Base-by-base conservation (phyloP, 495 filamentous ascomycete genomes). In the Aspergillus leporis region DNA sequence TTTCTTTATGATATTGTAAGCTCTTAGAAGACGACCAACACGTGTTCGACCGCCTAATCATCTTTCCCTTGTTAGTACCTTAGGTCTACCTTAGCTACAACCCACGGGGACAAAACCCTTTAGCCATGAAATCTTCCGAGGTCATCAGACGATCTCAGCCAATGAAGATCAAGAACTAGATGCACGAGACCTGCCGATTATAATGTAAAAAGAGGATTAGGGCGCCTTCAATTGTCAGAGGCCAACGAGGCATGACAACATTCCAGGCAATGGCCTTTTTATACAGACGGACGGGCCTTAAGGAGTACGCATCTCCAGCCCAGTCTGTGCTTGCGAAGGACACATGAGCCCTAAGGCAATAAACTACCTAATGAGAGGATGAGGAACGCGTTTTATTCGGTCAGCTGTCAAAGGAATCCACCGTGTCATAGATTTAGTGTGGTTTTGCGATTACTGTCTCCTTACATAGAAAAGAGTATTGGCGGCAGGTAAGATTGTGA, bases 141-240 rank as follows among this genome's bases (percentile, higher is more conserved):
- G 58, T 61, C 55, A 64, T 31, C 58, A 34, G 62, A 51, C 56
- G n/a, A 13, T 40, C 18, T 22, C 10, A 38, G 13, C 59, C 59
- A 65, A 61, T 61, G 4, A 47, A 61, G 46, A 51, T 50, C 59
- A 53, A 28, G 41, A 53, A 59, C 48, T 51, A 50, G 53, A 49
- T 28, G 36, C 59, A 56, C 59, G 53, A 55, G 62, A 56, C 59
- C 51, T 49, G 51, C 51, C 36, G 21, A 48, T 38, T 25, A 23
- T 50, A 49, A 59, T 32, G 22, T 23, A 47, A 36, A 28, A 16
- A 53, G 16, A 19, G 30, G 19, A 21, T 16, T 19, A 38, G 43
- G 19, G 19, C 19, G 21, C 19, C 19, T 47, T 8, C 8, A 8
- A n/a, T 9, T 47, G 19, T 14, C 12, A 47, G 19, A 47, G 19